phyloP scores from a whole-genome alignment of 106 monocot species.

The Dendrobium huoshanense region DNA sequence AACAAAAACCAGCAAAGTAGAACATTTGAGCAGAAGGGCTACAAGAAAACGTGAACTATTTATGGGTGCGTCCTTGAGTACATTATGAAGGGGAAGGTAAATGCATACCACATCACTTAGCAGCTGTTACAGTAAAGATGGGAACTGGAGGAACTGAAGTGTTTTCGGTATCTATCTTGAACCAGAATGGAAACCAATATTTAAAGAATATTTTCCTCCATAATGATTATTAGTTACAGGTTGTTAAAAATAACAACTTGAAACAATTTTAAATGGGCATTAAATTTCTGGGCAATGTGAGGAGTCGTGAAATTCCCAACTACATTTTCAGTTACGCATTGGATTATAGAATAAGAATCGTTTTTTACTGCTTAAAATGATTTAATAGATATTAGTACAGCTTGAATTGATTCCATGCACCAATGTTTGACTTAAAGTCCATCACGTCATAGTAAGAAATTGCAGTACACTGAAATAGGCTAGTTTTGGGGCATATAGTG shows the following conservation, averaged over 20 bases:
- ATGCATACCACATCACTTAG: neutral
- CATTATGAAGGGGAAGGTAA: neutral
- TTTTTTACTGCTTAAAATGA: too few relatives aligned
- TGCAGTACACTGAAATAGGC: too few relatives aligned
- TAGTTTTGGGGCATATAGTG: too few relatives aligned
- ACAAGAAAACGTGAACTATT: neutral
- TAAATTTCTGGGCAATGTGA: too few relatives aligned
- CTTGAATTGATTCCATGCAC: too few relatives aligned
- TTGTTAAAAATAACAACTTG: neutral
- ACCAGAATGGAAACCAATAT: neutral
- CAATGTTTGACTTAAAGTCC: too few relatives aligned
- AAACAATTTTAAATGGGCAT: neutral
- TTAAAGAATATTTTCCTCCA: neutral
- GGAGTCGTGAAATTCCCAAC: too few relatives aligned
- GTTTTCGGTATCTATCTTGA: neutral
- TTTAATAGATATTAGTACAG: too few relatives aligned
- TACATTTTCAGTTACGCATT: too few relatives aligned
- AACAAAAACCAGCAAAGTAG: neutral
- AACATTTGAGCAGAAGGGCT: neutral
- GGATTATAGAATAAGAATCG: too few relatives aligned
- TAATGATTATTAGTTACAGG: neutral
- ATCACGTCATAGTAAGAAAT: too few relatives aligned
- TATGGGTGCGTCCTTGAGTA: neutral
- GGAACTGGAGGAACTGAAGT: neutral
- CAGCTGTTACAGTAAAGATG: neutral